phyloP scores from a whole-genome alignment of 2,329 filamentous ascomycete genomes.

The Aspergillus sp. region DNA sequence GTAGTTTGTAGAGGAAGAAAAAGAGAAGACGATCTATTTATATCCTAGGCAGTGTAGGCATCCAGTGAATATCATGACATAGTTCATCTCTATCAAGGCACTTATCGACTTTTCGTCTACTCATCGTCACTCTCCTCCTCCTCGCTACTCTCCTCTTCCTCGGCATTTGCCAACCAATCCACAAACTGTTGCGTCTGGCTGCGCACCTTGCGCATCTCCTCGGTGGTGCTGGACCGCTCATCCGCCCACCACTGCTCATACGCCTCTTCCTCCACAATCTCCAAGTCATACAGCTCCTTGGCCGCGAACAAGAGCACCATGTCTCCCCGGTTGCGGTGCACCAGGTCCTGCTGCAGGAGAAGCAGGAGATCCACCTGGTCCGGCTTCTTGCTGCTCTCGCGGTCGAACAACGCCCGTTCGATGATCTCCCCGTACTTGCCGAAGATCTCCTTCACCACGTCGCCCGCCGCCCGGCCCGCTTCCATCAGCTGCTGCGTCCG shows the following conservation, averaged over 20 bases:
- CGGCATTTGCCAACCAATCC: slow-evolving; percentile 77
- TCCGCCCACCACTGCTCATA: slow-evolving; percentile 88
- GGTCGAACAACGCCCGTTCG: slow-evolving; percentile 58
- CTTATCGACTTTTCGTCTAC: background rate
- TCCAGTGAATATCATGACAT: background rate
- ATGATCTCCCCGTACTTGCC: slow-evolving; percentile 62
- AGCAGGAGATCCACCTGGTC: slow-evolving; percentile 86
- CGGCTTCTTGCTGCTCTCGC: slow-evolving; percentile 48
- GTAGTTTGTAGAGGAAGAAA: background rate
- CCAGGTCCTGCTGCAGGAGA: slow-evolving; percentile 76
- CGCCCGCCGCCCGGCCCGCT: slow-evolving; percentile 55
- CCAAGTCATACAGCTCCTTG: slow-evolving; percentile 80
- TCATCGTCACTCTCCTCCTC: slow-evolving; percentile 33
- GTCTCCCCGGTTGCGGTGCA: slow-evolving; percentile 62
- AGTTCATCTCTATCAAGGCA: background rate
- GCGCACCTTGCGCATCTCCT: slow-evolving; percentile 68
- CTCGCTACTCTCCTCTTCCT: slow-evolving; percentile 66
- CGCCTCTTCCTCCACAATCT: slow-evolving; percentile 84
- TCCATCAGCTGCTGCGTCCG: slow-evolving; percentile 70
- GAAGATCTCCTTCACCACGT: slow-evolving; percentile 64
- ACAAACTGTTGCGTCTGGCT: slow-evolving; percentile 75
- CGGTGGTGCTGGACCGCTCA: slow-evolving; percentile 62
- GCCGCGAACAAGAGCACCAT: slow-evolving; percentile 71
- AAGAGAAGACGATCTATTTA: background rate
- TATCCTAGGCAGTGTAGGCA: background rate